Base-by-base conservation (phyloP, 129 eudicot genomes). In the Gnaphalium uliginosum region DNA sequence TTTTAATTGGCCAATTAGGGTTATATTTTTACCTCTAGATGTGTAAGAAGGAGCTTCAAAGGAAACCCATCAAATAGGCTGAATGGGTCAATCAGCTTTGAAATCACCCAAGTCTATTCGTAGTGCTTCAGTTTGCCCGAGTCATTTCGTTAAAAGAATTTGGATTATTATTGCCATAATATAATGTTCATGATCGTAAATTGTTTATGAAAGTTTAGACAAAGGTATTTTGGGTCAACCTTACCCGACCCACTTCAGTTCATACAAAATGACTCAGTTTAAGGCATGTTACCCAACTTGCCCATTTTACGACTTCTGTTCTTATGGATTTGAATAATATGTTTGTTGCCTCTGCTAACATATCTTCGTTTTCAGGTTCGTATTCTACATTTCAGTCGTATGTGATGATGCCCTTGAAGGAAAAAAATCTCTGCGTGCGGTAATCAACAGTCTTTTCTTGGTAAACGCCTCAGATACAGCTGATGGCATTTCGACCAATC, bases 351-450 rank as follows among this genome's bases (percentile, higher is more conserved):
- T n/a, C 26, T 19, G 26, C 61, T 56, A 41, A 68, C 77, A 22
- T 73, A 35, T 37, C 25, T 22, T 35, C 18, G 19, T 78, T 78
- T 69, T 68, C 93, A 94, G 97, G 96, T 94, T 81, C 81, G 89
- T 94, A 73, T 72, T 81, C 67, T 86, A 89, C 73, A 83, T 94
- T 73, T 94, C 97, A 76, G 89, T 85, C 71, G 41, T 81, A 79
- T 94, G 99, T 74, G 89, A 82, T 72, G 83, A 89, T 67, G 84
- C 85, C 66, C 54, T 41, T 70, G 78, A 85, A 70, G 99, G 99
- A 51, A 86, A 91, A 83, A 81, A 83, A 61, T 57, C 75, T 48
- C 81, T 91, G 33, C 77, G 69, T 69, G 87, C 90, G 25, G 97
- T 90, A 48, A 86, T 95, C 46, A 79, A 83, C 35, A 70, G 79